Evolutionary conservation across 306 rosid genomes (phyloP), one percentile per base, ranked within the genome.

Genomic region (Canavalia gladiata): DNA sequence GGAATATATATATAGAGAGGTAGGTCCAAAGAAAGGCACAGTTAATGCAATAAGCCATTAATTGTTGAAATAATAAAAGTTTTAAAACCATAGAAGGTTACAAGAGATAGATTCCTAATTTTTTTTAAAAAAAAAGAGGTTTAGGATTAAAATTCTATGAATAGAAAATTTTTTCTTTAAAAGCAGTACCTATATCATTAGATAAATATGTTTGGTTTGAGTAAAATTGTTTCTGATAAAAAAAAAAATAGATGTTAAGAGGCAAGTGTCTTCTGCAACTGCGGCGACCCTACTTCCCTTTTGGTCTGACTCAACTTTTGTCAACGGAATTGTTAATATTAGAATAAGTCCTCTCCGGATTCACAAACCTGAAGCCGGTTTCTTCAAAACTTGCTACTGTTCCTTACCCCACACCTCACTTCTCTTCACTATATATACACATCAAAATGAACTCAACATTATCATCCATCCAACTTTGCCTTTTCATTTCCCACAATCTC

Each of bases 341-440:
- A 56, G 77, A 59, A 82, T 68, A 75, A 37, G 60, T 79, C 84
- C 83, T 60, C 69, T 64, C 41, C 25, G 67, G 56, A 34, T 87
- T 71, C 82, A 60, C 41, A 78, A 85, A 83, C 70, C 87, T 69
- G 51, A 64, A 83, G 18, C 85, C 8, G 77, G 86, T 82, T 85
- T 84, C 72, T 65, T 47, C 75, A 82, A 91, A 80, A 90, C 89
- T 74, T 81, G 87, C 65, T 76, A 79, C 90, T 89, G 64, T 88
- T 81, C 78, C 56, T 28, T 50, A 1, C 33, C 41, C 51, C 58
- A 76, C 81, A 41, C 64, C 31, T 28, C 67, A 39, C 65, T 63
- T 54, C 72, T 46, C 83, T 69, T 81, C 83, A 7, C 83, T 83
- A 83, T 87, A 76, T 86, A 84, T 69, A 72, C 35, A 29, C 39